phyloP scores from a whole-genome alignment of 2,329 filamentous ascomycete species.

The Ophidiomyces ophidiicola region DNA sequence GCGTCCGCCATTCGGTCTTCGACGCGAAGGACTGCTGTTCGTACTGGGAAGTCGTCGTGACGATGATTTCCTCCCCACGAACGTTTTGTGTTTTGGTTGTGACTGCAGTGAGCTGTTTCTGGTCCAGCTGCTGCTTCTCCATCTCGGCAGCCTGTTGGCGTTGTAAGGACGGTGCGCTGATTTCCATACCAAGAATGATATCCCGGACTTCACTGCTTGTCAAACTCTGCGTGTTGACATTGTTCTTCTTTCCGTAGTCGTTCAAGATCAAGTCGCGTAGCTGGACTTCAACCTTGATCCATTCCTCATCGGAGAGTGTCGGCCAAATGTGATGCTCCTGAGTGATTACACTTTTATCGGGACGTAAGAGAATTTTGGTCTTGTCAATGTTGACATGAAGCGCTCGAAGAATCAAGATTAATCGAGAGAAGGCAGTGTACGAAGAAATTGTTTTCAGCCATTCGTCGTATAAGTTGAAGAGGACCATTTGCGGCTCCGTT shows the following conservation, averaged over 20 bases:
- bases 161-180: constrained; percentile 94
- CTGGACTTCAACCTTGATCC: constrained; percentile 98
- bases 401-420: constrained; percentile 84
- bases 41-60: constrained; percentile 94
- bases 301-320: constrained; percentile 82
- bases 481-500: constrained; percentile 98
- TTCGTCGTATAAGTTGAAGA: constrained; percentile 98
- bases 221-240: constrained; percentile 93
- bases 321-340: constrained; percentile 99
- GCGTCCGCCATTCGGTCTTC: constrained; percentile 96
- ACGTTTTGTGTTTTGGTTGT: constrained; percentile 98
- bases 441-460: constrained; percentile 98
- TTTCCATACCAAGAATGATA: constrained; percentile 99
- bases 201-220: constrained; percentile 95
- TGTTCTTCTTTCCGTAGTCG: constrained; percentile 99
- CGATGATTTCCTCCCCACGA: constrained; percentile 93
- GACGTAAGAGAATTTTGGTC: constrained; percentile 86
- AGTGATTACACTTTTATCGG: constrained; percentile 96
- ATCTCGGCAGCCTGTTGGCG: constrained; percentile 97
- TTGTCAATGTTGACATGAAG: constrained; percentile 97
- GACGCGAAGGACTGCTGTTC: constrained; percentile 96
- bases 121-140: constrained; percentile 96
- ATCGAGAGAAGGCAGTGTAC: constrained; percentile 93
- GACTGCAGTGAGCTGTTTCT: constrained; percentile 89
- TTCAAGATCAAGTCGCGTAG: constrained; percentile 91